phyloP scores from a whole-genome alignment of 345 rosid genomes.

The Mercurialis annua region DNA sequence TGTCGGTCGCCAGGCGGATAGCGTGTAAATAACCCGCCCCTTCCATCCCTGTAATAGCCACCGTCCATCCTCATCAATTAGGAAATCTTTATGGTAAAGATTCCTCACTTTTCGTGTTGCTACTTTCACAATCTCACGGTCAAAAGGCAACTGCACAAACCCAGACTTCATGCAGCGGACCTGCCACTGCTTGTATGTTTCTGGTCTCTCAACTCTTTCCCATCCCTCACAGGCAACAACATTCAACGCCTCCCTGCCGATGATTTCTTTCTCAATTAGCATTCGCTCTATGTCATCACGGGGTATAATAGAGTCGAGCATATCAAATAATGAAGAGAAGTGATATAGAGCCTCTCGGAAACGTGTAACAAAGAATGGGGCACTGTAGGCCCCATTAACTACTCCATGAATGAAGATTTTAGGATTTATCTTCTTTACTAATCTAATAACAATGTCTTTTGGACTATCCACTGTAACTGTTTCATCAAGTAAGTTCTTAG shows the following conservation, averaged over 20 bases:
- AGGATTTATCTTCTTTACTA: slow-evolving; percentile 25
- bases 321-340: slow-evolving; percentile 27
- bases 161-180: slow-evolving; percentile 25
- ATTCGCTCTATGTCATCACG: slow-evolving; percentile 19
- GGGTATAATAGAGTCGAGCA: slow-evolving; percentile 14
- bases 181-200: slow-evolving; percentile 33
- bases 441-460: slow-evolving; percentile 11
- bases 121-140: slow-evolving; percentile 12
- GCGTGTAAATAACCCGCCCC: slow-evolving; percentile 19
- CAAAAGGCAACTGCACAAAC: slow-evolving; percentile 20
- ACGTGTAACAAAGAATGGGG: slow-evolving; percentile 21
- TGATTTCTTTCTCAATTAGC: slow-evolving; percentile 26
- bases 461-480: slow-evolving; percentile 20
- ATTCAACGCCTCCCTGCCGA: slow-evolving; percentile 24
- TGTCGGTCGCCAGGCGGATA: slow-evolving; percentile 18
- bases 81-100: slow-evolving; percentile 24
- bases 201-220: slow-evolving; percentile 28
- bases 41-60: slow-evolving; percentile 33
- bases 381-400: slow-evolving; percentile 24
- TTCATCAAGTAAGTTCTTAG: slow-evolving; percentile 27
- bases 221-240: slow-evolving; percentile 26
- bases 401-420: slow-evolving; percentile 14
- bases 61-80: slow-evolving; percentile 20
- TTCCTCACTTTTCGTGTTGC: neutral
- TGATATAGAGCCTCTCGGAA: slow-evolving; percentile 23